phyloP scores from a whole-genome alignment of 202 grass and related monocot species.

The Setaria viridis region DNA sequence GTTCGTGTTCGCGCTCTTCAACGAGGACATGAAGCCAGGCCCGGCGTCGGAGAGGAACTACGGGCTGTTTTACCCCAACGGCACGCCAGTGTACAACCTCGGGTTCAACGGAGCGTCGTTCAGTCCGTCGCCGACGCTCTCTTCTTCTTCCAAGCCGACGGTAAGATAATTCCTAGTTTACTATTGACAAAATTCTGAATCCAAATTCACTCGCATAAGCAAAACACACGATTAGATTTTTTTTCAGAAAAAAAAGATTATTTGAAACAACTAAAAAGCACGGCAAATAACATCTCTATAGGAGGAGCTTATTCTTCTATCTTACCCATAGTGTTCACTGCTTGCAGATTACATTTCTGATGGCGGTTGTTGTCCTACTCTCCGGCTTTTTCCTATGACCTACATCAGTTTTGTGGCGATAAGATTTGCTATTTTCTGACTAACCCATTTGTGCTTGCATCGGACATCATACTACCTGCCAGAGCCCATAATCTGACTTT shows the following conservation, averaged over 20 bases:
- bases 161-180: conserved; percentile 40
- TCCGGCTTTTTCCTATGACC: conserved; percentile 56
- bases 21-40: conserved; percentile 75
- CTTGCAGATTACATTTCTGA: conserved; percentile 59
- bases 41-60: conserved; percentile 89
- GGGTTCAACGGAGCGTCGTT: conserved; percentile 26
- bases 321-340: conserved; percentile 17
- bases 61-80: conserved; percentile 83
- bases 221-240: not conserved
- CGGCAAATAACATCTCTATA: not conserved
- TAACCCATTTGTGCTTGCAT: conserved; percentile 28
- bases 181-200: not conserved
- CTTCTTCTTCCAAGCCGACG: conserved; percentile 50
- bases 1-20: conserved; percentile 89
- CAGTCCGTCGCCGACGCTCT: conserved; percentile 29
- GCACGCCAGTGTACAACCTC: conserved; percentile 70
- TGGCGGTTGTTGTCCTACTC: conserved; percentile 61
- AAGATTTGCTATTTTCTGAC: conserved; percentile 42
- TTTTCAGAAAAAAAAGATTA: not conserved
- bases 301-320: conserved; percentile 11
- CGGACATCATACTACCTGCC: conserved; percentile 13
- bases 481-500: not conserved
- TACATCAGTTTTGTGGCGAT: conserved; percentile 5
- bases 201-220: not conserved
- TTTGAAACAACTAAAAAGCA: not conserved